A percentile compares a stretch with the other conserved stretches of the same genome.
Conservation (phyloP, 495 filamentous ascomycete species). For the Podospora didyma region DNA sequence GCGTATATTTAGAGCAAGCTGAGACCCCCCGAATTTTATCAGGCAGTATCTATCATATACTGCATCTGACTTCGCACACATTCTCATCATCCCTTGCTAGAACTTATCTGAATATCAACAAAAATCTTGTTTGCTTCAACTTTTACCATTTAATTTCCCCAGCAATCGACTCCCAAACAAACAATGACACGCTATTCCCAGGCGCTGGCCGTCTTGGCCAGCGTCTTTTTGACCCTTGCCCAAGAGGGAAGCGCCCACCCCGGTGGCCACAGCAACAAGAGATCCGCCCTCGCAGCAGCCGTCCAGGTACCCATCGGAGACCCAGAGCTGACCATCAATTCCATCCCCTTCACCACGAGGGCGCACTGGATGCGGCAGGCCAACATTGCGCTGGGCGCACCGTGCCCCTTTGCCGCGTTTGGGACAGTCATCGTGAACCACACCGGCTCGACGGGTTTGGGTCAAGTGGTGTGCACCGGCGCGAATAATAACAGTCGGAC, state of each 20-base stretch:
- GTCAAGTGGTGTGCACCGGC: constrained; percentile 46
- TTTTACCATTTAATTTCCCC: not conserved
- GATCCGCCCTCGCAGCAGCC: constrained; percentile 3
- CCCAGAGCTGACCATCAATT: constrained; percentile 22
- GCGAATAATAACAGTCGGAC: constrained; percentile 34
- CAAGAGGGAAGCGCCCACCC: constrained; percentile 10
- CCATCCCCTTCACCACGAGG: constrained; percentile 33
- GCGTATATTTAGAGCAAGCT: not conserved
- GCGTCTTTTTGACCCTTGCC: not conserved
- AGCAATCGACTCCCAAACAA: not conserved
- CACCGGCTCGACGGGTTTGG: constrained; percentile 27
- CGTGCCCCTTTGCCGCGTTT: constrained; percentile 50
- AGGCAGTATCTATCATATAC: not conserved
- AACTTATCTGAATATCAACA: not conserved
- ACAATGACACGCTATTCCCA: not conserved
- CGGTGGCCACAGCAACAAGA: constrained; percentile 8
- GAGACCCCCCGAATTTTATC: not conserved
- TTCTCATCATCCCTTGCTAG: not conserved
- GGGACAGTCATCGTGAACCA: constrained; percentile 54
- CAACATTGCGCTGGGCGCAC: constrained; percentile 41
- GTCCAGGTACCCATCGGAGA: constrained; percentile 11
- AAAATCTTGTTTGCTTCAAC: not conserved
- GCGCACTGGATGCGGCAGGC: constrained; percentile 49
- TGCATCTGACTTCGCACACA: not conserved
- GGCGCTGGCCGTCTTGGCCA: not conserved